Conservation (phyloP, 2,329 filamentous ascomycete genomes). For the Ophiostoma quercus region DNA sequence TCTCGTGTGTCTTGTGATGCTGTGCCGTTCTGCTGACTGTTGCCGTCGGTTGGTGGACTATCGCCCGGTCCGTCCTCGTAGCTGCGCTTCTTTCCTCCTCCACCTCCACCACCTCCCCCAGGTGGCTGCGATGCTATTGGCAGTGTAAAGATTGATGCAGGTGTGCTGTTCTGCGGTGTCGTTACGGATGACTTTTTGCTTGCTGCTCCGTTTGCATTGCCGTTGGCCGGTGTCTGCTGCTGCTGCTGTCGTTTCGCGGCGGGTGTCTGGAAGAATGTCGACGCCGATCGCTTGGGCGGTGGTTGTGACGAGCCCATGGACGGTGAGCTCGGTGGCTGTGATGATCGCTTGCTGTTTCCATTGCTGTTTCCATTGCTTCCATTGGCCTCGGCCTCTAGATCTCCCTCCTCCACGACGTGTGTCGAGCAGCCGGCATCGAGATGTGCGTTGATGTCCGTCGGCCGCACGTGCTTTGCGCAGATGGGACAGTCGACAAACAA, state of each 20-base stretch:
- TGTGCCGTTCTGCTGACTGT: neutral
- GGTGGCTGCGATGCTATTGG: constrained; percentile 14
- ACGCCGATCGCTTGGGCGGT: constrained; percentile 49
- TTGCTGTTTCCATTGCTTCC: neutral
- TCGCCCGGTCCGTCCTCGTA: constrained; percentile 52
- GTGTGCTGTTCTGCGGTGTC: neutral
- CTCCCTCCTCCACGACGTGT: constrained; percentile 53
- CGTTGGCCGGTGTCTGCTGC: neutral
- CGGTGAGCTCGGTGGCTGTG: constrained; percentile 35
- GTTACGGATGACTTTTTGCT: constrained; percentile 30
- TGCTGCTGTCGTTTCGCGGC: constrained; percentile 48
- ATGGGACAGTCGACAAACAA: constrained; percentile 70
- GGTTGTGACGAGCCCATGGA: constrained; percentile 32
- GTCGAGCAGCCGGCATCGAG: constrained; percentile 76
- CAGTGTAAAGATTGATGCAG: constrained; percentile 22
- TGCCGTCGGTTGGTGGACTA: constrained; percentile 25
- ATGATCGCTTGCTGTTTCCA: constrained; percentile 29
- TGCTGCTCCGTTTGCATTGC: constrained; percentile 27
- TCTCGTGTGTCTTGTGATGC: neutral
- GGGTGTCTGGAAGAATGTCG: constrained; percentile 59
- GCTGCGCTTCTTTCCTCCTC: constrained; percentile 43
- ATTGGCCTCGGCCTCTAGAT: neutral
- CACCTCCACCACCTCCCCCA: constrained; percentile 31
- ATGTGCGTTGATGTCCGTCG: constrained; percentile 78
- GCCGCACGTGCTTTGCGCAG: constrained; percentile 67